Percentiles rank a stretch among this genome's conserved stretches.
Evolutionary conservation across 805 yeast genomes (phyloP).

Genomic region (Cyberlindnera veronae): DNA sequence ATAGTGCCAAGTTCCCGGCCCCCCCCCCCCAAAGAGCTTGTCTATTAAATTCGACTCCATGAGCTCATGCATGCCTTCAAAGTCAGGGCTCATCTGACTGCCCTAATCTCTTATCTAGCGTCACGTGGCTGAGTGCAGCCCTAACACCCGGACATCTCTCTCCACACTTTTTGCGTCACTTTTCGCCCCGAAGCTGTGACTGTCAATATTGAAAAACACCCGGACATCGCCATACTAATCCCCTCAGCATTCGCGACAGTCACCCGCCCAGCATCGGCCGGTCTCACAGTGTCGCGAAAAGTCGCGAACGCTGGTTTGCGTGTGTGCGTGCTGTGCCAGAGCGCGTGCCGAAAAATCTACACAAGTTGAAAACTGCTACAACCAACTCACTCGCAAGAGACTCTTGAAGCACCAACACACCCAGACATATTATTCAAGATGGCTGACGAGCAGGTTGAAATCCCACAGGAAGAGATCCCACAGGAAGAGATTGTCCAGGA

Average conservation of each 20-base stretch:
- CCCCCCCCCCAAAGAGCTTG: no score
- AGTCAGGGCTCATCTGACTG: no score
- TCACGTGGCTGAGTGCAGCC: conserved; percentile 4
- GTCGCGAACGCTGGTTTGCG: not conserved
- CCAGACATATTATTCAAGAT: conserved; percentile 40
- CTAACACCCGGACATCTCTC: conserved; percentile 2
- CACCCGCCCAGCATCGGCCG: no score
- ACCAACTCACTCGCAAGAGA: not conserved
- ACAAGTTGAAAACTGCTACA: conserved; percentile 11
- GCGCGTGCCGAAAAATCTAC: conserved; percentile 11
- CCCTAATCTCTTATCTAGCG: no score
- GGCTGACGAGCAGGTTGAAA: conserved; percentile 70
- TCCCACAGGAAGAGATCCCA: conserved; percentile 36
- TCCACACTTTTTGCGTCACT: conserved; percentile 2
- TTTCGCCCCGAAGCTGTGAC: conserved; percentile 6
- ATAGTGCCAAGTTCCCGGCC: no score
- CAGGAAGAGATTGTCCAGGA: conserved; percentile 47
- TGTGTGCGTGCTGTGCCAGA: not conserved
- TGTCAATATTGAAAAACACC: conserved; percentile 4
- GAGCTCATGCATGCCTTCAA: no score
- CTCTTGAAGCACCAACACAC: conserved; percentile 1
- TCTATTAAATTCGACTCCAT: no score
- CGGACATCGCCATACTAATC: conserved; percentile 2
- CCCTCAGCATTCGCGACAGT: not conserved
- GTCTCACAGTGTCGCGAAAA: not conserved